Percentiles rank a stretch among this genome's conserved stretches.
phyloP scores from a whole-genome alignment of 495 filamentous ascomycete genomes.

The Trichocladium uniseriatum region DNA sequence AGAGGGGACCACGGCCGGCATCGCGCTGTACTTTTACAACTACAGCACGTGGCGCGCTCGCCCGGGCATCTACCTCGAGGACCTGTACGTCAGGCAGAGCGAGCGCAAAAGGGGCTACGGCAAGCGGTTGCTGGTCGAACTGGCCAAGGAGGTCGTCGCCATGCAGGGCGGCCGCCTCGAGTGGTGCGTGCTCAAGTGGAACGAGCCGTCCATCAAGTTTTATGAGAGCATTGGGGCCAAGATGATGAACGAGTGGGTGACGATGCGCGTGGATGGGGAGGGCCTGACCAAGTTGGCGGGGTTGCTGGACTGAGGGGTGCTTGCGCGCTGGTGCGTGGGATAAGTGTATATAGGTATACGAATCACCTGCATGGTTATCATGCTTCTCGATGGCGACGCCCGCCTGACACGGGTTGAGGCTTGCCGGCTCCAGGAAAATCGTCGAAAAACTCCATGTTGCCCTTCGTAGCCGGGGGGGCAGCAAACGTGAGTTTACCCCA shows the following conservation, averaged over 20 bases:
- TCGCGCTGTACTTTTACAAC: conserved; percentile 53
- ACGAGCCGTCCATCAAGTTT: conserved; percentile 80
- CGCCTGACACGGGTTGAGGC: too few relatives aligned
- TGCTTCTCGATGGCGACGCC: too few relatives aligned
- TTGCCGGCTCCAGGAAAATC: not conserved
- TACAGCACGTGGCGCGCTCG: conserved; percentile 73
- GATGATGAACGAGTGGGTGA: conserved; percentile 77
- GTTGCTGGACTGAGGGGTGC: conserved; percentile 28
- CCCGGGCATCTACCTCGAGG: conserved; percentile 90
- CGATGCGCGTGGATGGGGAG: conserved; percentile 78
- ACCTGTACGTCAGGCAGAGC: conserved; percentile 68
- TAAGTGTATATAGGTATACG: not conserved
- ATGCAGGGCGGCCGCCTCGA: conserved; percentile 70
- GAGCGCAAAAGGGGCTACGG: conserved; percentile 73
- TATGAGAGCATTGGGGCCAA: conserved; percentile 78
- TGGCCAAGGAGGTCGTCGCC: conserved; percentile 66
- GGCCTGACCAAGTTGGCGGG: conserved; percentile 53
- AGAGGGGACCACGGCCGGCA: conserved; percentile 37
- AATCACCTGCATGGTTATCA: not conserved
- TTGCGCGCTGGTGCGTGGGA: not conserved
- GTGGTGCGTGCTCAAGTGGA: conserved; percentile 91
- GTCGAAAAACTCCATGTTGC: conserved; percentile 13
- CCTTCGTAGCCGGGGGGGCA: conserved; percentile 10
- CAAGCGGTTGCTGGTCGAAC: conserved; percentile 57
- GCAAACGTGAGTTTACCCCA: conserved; percentile 25